Conservation (phyloP, 371 early-diverging fungal genomes). For the Zopfochytrium polystomum region DNA sequence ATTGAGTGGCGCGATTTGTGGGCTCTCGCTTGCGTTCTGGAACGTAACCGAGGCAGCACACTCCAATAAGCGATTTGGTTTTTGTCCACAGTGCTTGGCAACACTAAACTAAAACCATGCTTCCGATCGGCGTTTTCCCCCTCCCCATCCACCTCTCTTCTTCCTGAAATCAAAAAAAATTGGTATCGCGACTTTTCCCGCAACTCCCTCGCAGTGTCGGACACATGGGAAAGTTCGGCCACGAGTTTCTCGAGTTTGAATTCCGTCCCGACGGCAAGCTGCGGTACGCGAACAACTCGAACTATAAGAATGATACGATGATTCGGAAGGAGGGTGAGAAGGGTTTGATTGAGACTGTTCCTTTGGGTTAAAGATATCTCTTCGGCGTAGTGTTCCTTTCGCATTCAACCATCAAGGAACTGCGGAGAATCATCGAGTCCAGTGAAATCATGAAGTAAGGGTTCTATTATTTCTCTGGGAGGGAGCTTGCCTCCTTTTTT, state of each 20-base stretch:
- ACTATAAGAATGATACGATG: slow-evolving; percentile 94
- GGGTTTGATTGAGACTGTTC: not conserved
- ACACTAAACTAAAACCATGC: no score
- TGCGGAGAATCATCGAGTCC: slow-evolving; percentile 83
- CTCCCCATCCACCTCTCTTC: no score
- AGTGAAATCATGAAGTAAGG: slow-evolving; percentile 84
- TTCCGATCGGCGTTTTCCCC: no score
- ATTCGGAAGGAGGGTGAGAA: slow-evolving; percentile 85
- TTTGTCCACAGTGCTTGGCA: no score
- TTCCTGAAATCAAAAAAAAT: no score
- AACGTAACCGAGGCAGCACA: no score
- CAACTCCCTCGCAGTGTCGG: slow-evolving; percentile 66
- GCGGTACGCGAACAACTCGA: slow-evolving; percentile 96
- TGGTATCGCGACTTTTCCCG: no score
- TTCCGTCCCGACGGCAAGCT: slow-evolving; percentile 84
- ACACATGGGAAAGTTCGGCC: slow-evolving; percentile 91
- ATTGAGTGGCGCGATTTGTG: no score
- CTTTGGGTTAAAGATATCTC: not conserved
- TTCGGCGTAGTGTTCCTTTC: slow-evolving; percentile 66
- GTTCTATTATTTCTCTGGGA: slow-evolving; percentile 6
- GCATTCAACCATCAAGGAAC: slow-evolving; percentile 74
- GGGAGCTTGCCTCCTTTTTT: no score
- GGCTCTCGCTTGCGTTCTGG: no score
- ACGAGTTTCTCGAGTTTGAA: slow-evolving; percentile 98
- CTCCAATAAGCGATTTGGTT: no score